Conservation (phyloP, 2,329 filamentous ascomycete species). For the Zymoseptoria crescenta region DNA sequence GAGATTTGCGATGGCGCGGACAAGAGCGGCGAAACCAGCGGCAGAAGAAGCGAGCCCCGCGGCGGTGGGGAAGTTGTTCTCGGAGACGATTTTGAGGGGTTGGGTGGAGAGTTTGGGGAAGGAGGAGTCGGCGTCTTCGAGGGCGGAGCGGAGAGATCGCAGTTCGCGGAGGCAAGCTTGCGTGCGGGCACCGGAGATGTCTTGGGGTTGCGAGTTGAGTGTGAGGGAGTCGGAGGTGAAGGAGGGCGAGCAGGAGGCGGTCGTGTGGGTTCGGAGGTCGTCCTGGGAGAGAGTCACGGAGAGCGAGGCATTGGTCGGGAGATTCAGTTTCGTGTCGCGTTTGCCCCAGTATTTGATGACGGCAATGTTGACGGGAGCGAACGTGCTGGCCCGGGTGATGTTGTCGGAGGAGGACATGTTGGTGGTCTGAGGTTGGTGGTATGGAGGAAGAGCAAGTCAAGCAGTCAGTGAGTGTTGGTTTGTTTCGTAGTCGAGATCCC, state of each 20-base stretch:
- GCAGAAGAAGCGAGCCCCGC: constrained; percentile 67
- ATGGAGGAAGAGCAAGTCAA: neutral
- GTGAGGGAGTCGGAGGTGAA: constrained; percentile 67
- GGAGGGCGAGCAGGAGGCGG: constrained; percentile 74
- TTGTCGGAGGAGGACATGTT: constrained; percentile 33
- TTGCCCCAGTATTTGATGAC: constrained; percentile 91
- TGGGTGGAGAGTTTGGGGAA: constrained; percentile 74
- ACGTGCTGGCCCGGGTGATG: constrained; percentile 88
- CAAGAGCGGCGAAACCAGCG: constrained; percentile 59
- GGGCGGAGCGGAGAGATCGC: constrained; percentile 62
- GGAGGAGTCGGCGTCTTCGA: constrained; percentile 64
- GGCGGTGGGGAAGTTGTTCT: constrained; percentile 99
- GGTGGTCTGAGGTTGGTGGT: neutral
- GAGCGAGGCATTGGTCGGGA: constrained; percentile 80
- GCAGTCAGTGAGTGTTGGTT: neutral
- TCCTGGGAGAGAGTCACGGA: constrained; percentile 92
- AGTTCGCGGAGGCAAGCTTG: constrained; percentile 89
- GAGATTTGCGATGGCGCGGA: constrained; percentile 83
- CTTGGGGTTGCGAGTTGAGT: constrained; percentile 75
- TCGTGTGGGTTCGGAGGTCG: constrained; percentile 91
- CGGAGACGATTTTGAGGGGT: constrained; percentile 78
- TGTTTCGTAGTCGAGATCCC: neutral
- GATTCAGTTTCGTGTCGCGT: constrained; percentile 68
- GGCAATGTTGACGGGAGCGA: constrained; percentile 94
- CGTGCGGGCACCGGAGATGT: constrained; percentile 81